phyloP scores from a whole-genome alignment of 305 asterid genomes.

The Fraxinus ornus region DNA sequence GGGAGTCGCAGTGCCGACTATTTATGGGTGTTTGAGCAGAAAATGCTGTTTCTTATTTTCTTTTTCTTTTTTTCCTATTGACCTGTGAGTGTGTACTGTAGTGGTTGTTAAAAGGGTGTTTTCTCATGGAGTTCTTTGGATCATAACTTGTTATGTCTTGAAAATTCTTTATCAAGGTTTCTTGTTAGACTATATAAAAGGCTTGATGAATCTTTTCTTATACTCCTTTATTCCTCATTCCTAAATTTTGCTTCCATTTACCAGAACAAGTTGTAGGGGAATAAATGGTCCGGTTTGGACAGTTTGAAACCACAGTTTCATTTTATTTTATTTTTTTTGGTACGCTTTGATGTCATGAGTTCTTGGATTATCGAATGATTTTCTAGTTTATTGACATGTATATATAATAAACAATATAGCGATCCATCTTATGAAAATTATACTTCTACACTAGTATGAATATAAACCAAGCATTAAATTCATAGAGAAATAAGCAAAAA shows the following conservation, averaged over 20 bases:
- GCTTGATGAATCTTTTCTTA: neutral
- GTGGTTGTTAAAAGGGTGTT: neutral
- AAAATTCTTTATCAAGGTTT: neutral
- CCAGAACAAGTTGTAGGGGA: neutral
- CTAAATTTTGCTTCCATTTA: neutral
- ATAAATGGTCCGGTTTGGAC: neutral
- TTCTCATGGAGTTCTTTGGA: neutral
- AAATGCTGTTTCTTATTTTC: neutral
- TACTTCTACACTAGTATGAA: neutral
- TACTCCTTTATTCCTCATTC: neutral
- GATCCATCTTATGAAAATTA: neutral
- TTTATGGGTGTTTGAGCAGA: conserved; percentile 55
- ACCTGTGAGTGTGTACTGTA: neutral
- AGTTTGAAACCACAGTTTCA: neutral
- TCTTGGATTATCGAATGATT: neutral
- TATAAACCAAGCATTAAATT: neutral
- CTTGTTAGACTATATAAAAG: neutral
- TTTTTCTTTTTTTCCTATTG: neutral
- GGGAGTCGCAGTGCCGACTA: conserved; percentile 79
- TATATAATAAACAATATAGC: neutral
- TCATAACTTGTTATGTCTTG: neutral
- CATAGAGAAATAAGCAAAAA: neutral
- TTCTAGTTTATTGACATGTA: neutral
- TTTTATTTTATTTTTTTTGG: neutral
- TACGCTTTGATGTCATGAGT: neutral